phyloP scores from a whole-genome alignment of 306 rosid genomes.

The Malus orientalis region DNA sequence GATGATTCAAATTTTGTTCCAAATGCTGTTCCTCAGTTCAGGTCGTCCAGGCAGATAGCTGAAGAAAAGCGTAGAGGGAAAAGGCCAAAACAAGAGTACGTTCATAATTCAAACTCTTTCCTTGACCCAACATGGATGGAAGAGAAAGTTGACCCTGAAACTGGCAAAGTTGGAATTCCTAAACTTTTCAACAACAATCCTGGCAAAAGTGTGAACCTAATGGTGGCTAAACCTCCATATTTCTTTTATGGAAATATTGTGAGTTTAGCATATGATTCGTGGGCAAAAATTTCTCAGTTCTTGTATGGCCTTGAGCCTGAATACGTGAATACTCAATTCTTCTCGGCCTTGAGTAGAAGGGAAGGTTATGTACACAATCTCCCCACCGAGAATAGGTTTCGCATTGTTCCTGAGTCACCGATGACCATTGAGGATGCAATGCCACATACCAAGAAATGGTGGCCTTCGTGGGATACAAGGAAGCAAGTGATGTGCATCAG shows the following conservation, averaged over 20 bases:
- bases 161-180: slow-evolving; percentile 21
- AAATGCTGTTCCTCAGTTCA: slow-evolving; percentile 29
- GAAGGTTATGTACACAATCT: slow-evolving; percentile 95
- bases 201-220: slow-evolving; percentile 26
- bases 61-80: slow-evolving; percentile 38
- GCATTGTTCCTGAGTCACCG: slow-evolving; percentile 49
- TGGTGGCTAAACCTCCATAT: slow-evolving; percentile 59
- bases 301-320: slow-evolving; percentile 71
- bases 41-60: slow-evolving; percentile 1
- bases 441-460: slow-evolving; percentile 66
- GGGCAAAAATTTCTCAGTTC: slow-evolving; percentile 71
- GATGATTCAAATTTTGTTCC: slow-evolving; percentile 7
- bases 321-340: slow-evolving; percentile 48
- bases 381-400: slow-evolving; percentile 63
- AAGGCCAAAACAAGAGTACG: slow-evolving; percentile 58
- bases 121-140: slow-evolving; percentile 43
- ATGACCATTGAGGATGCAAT: slow-evolving; percentile 68
- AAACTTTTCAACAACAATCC: slow-evolving; percentile 32
- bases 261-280: slow-evolving; percentile 47
- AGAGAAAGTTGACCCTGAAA: slow-evolving; percentile 39
- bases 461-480: slow-evolving; percentile 93
- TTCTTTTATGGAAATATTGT: slow-evolving; percentile 67
- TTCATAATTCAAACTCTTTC: slow-evolving; percentile 28
- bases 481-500: slow-evolving; percentile 53
- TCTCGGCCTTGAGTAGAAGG: slow-evolving; percentile 65